A percentile compares a stretch with the other conserved stretches of the same genome.
Conservation (phyloP, 1,139 yeast species). For the Pneumocystis carinii region DNA sequence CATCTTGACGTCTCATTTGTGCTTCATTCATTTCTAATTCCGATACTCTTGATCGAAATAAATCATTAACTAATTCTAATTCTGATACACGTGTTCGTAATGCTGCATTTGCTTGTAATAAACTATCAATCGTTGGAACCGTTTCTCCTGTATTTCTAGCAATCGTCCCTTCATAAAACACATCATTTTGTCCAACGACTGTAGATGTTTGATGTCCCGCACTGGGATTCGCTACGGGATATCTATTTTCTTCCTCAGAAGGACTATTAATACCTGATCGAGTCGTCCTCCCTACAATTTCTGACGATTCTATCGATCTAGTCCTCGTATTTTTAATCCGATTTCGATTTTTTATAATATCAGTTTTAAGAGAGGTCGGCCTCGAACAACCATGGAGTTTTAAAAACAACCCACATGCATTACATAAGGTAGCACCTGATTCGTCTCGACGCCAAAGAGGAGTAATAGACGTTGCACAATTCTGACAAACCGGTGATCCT, state of each 20-base stretch:
- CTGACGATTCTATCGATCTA: background rate
- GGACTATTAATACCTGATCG: background rate
- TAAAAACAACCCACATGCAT: conserved; percentile 85
- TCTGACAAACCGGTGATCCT: conserved; percentile 39
- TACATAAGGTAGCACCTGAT: conserved; percentile 81
- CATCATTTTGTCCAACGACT: background rate
- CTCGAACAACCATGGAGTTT: conserved; percentile 86
- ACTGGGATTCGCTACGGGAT: too few relatives aligned
- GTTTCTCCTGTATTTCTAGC: background rate
- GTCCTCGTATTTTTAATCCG: conserved; percentile 38
- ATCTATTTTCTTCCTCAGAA: background rate
- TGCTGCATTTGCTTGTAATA: background rate
- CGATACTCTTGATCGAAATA: background rate
- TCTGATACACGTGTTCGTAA: background rate
- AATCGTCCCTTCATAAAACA: background rate
- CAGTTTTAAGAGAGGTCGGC: conserved; percentile 80
- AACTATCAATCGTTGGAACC: background rate
- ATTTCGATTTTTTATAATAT: conserved; percentile 79
- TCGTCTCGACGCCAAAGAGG: conserved; percentile 94
- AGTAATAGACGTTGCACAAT: conserved; percentile 82
- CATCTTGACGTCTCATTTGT: background rate
- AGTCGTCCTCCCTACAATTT: background rate
- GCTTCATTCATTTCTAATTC: background rate
- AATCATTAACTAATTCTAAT: background rate
- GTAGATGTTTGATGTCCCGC: background rate